Base-by-base conservation (phyloP, 345 rosid genomes). In the Populus simonii region DNA sequence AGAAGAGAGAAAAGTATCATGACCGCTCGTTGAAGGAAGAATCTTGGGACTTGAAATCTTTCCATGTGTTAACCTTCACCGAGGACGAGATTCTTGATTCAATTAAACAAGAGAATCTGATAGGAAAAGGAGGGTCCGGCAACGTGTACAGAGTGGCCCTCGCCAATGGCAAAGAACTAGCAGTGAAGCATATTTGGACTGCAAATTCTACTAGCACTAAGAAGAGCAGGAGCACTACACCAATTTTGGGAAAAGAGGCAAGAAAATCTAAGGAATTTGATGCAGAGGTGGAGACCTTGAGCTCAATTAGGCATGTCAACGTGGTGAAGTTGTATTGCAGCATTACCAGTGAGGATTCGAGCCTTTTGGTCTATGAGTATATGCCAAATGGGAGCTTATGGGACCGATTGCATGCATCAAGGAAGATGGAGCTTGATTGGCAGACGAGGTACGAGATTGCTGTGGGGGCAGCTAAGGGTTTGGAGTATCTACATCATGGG, bases 251-350 rank as follows among this genome's bases (percentile, higher is more conserved):
- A 1, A 86, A 86, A 79, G 84, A 81, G 3, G 74, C 74, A 4
- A 81, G 57, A 11, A 89, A 81, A 73, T 87, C 90, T 1, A 88
- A 86, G 67, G 99, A 95, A 78, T 93, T 90, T 3, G 93, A 93
- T 11, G 86, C 96, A 1, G 99, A 95, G 85, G 97, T 92, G 57
- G 89, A 83, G 81, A 92, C 98, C 2, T 69, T 95, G 83, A 95
- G 99, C 85, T 95, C 98, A 16, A 90, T 95, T 70, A 83, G 99
- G 75, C 99, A 95, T 81, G 86, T 93, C 25, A 93, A 93, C 74
- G 98, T 95, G 71, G 99, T 95, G 83, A 95, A 95, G 85, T 90
- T 95, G 36, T 95, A 88, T 67, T 91, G 97, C 81, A 93, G 97
- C 81, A 95, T 95, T 41, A 92, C 97, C 0, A 92, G 96, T 51